phyloP scores from a whole-genome alignment of 805 yeast species.

The Blastobotrys attinorum region DNA sequence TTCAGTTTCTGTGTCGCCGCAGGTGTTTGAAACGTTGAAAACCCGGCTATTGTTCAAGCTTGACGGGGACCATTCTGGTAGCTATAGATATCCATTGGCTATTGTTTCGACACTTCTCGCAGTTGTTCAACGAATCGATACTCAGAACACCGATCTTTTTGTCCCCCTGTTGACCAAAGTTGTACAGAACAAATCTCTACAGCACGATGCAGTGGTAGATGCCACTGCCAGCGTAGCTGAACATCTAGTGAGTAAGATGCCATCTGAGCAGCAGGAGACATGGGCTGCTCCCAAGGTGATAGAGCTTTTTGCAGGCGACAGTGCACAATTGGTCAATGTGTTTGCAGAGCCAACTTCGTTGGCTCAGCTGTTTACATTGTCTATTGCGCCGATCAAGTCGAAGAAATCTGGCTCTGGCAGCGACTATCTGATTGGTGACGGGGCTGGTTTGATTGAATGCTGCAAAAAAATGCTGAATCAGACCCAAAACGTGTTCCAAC shows the following conservation, averaged over 20 bases:
- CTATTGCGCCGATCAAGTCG: conserved; percentile 13
- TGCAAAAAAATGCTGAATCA: conserved; percentile 14
- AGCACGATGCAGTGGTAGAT: conserved; percentile 3
- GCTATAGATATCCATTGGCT: conserved; percentile 16
- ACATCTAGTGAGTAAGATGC: background rate
- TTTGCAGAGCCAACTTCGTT: background rate
- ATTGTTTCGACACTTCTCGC: conserved; percentile 24
- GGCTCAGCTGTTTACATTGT: conserved; percentile 10
- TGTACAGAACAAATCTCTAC: background rate
- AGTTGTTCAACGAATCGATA: conserved; percentile 19
- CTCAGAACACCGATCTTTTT: conserved; percentile 18
- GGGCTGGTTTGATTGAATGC: conserved; percentile 5
- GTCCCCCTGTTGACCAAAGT: conserved; percentile 9
- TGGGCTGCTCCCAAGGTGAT: too few relatives aligned
- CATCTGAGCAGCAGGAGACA: background rate
- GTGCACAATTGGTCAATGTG: background rate
- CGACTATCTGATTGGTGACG: conserved; percentile 1
- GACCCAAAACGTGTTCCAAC: conserved; percentile 28
- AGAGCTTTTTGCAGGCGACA: background rate
- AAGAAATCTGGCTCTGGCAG: background rate
- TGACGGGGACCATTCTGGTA: conserved; percentile 13
- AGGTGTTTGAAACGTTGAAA: conserved; percentile 32
- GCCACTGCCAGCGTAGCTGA: background rate
- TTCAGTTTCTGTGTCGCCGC: conserved; percentile 26
- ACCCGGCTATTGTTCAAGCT: conserved; percentile 33